phyloP scores from a whole-genome alignment of 768 basidiomycete genomes.

The Suillus subluteus region DNA sequence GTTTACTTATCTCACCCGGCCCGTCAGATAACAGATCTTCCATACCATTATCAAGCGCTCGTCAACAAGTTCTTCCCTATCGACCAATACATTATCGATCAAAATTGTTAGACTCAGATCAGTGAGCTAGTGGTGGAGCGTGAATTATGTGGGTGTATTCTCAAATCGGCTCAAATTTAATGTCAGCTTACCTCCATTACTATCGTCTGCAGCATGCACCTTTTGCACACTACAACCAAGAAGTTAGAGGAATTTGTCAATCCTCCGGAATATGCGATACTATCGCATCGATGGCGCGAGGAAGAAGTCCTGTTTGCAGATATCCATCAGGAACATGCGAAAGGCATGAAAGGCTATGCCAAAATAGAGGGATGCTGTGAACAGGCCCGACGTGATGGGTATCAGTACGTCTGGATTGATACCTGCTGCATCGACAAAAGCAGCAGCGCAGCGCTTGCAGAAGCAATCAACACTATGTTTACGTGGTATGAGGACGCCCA shows the following conservation, averaged over 20 bases:
- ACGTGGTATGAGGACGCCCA: slow-evolving; percentile 20
- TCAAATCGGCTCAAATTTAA: neutral
- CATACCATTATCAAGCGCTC: neutral
- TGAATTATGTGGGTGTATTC: neutral
- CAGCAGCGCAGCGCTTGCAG: slow-evolving; percentile 19
- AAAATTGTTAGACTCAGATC: neutral
- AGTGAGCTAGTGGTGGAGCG: neutral
- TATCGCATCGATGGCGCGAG: slow-evolving; percentile 16
- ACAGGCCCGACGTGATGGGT: slow-evolving; percentile 12
- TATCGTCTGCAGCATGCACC: slow-evolving; percentile 6
- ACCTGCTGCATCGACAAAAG: slow-evolving; percentile 19
- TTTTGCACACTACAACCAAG: slow-evolving; percentile 9
- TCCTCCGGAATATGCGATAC: slow-evolving; percentile 15
- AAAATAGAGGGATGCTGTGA: slow-evolving; percentile 11
- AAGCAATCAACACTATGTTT: slow-evolving; percentile 21
- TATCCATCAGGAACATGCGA: slow-evolving; percentile 1
- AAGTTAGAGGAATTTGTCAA: slow-evolving; percentile 12
- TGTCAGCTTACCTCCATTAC: slow-evolving; percentile 1
- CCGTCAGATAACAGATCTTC: neutral
- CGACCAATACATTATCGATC: neutral
- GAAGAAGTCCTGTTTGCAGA: slow-evolving; percentile 12
- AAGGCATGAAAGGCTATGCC: slow-evolving; percentile 10
- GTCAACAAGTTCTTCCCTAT: neutral
- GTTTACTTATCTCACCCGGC: neutral
- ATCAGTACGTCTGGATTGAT: slow-evolving; percentile 20